Evolutionary conservation across 257 asterid genomes (phyloP), one percentile per base, ranked within the genome.

Genomic region (Linderniella brevidens): DNA sequence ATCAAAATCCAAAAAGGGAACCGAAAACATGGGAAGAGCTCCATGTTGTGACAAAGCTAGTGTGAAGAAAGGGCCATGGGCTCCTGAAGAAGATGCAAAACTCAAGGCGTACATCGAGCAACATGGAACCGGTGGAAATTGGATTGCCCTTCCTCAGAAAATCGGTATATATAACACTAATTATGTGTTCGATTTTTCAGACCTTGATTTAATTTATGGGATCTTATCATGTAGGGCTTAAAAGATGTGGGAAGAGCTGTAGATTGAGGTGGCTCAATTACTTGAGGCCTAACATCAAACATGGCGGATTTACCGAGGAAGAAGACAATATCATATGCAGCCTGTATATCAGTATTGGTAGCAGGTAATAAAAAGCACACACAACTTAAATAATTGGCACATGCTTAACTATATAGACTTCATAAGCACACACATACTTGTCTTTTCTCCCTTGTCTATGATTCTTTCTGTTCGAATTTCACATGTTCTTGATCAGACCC

Each of bases 111-210:
- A 88, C 52, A 84, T 88, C 36, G 97, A 88, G 25, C 70, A 61
- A 35, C 48, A 68, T 40, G 93, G 97, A 36, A 83, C 92, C 10
- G 92, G 95, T 20, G 90, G 87, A 1, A 87, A 87, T 47, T 87
- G 97, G 97, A 80, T 87, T 58, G 95, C 97, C 11, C 97, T 88
- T 58, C 97, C 97, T 41, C 95, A 74, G 59, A 88, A 88, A 61
- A 74, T 88, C n/a, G 97, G 97, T 88, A 71, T 36, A 10, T 10
- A 8, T 43, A 0, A 4, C 32, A 37, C 11, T 8, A 11, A 25
- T 2, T n/a, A 11, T 1, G n/a, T 39, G 18, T 25, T 25, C 32
- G 32, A 25, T 25, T 9, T 18, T 13, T 9, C 11, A 16, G 5
- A 16, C 9, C 1, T 43, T 1, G 11, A 43, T 8, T 43, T 25